Percentiles rank a stretch among this genome's conserved stretches.
phyloP scores from a whole-genome alignment of 208 protist genomes.

The Leishmania arabica region DNA sequence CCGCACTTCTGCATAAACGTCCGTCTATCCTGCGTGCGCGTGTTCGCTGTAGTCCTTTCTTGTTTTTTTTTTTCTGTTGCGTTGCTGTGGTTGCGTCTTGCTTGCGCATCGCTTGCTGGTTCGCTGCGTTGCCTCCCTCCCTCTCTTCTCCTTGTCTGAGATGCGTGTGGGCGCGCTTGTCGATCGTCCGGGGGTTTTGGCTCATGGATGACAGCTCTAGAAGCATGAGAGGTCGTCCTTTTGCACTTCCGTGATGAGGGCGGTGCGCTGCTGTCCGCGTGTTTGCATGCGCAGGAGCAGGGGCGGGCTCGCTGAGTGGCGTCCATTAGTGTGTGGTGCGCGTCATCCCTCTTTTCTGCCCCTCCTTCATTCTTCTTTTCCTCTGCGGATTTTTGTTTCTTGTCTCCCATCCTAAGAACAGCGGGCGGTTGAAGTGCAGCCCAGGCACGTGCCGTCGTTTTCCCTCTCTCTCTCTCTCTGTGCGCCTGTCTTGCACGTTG shows the following conservation, averaged over 20 bases:
- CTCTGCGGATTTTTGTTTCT: neutral
- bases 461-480: neutral
- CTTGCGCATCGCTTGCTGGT: neutral
- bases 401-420: neutral
- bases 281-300: neutral
- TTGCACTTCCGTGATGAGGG: neutral
- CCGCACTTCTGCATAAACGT: neutral
- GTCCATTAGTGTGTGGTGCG: neutral
- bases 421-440: neutral
- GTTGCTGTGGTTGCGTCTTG: neutral
- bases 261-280: neutral
- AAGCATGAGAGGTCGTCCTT: neutral
- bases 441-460: neutral
- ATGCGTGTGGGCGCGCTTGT: neutral
- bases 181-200: neutral
- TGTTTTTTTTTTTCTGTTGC: neutral
- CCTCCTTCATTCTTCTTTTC: neutral
- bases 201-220: neutral
- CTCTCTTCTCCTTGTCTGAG: neutral
- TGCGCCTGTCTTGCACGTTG: neutral
- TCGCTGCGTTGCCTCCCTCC: neutral
- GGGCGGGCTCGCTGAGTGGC: neutral
- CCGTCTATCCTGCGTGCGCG: neutral
- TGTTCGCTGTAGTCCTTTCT: neutral
- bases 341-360: neutral